Conservation (phyloP, 2,329 filamentous ascomycete genomes). For the Elsinoe batatas region DNA sequence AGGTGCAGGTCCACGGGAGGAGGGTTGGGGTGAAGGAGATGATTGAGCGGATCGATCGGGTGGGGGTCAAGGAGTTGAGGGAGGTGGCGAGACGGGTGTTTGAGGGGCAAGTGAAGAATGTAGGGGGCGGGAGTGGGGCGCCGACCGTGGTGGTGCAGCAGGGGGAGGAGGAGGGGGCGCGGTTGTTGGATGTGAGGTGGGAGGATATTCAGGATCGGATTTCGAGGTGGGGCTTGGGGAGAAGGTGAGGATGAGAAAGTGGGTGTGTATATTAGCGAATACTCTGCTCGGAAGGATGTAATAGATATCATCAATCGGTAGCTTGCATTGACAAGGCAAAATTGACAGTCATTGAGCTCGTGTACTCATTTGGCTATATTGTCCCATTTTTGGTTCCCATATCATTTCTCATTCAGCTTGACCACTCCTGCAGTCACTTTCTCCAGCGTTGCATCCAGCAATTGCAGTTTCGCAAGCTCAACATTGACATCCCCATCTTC, state of each 20-base stretch:
- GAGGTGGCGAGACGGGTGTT: conserved; percentile 73
- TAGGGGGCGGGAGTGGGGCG: conserved; percentile 68
- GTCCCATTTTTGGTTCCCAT: too few relatives aligned
- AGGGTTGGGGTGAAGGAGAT: conserved; percentile 91
- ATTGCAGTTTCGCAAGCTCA: conserved; percentile 25
- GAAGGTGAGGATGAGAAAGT: conserved; percentile 32
- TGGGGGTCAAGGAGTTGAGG: conserved; percentile 71
- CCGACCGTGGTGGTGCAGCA: conserved; percentile 94
- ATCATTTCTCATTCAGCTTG: conserved; percentile 20
- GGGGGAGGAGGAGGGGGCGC: conserved; percentile 63
- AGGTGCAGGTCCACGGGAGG: conserved; percentile 91
- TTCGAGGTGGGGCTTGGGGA: conserved; percentile 70
- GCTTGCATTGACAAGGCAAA: too few relatives aligned
- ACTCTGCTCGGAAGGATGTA: neutral
- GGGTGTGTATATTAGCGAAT: neutral
- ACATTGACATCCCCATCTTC: conserved; percentile 29
- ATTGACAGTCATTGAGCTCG: too few relatives aligned
- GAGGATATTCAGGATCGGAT: conserved; percentile 84
- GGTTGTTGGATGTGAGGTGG: conserved; percentile 64
- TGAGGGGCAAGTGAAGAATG: conserved; percentile 64
- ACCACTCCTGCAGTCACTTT: conserved; percentile 24
- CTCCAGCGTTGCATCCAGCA: conserved; percentile 26
- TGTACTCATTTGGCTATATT: too few relatives aligned
- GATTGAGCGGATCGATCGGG: conserved; percentile 72
- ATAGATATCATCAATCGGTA: neutral